Evolutionary conservation across 2,329 filamentous ascomycete species (phyloP).

Genomic region (Aspergillus fumigatiaffinis): DNA sequence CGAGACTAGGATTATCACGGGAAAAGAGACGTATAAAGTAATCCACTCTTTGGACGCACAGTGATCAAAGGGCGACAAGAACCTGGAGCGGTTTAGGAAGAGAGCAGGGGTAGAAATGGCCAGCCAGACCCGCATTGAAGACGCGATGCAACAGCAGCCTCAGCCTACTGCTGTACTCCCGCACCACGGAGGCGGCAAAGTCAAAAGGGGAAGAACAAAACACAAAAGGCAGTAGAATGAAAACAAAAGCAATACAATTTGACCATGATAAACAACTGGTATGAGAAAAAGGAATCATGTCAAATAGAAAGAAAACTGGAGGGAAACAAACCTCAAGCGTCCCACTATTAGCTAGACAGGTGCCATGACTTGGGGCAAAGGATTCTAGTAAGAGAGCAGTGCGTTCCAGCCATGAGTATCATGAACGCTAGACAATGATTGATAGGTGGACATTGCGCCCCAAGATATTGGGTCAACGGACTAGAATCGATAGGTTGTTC

Average conservation of each 20-base stretch:
- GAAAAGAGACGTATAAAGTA: conserved; percentile 3
- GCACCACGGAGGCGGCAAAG: conserved; percentile 11
- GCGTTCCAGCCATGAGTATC: conserved; percentile 13
- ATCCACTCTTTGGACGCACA: conserved; percentile 15
- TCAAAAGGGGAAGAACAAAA: conserved; percentile 4
- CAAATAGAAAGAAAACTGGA: neutral
- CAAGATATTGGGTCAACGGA: conserved; percentile 20
- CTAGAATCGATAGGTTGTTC: conserved; percentile 14
- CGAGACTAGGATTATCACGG: conserved; percentile 9
- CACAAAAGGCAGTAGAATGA: conserved; percentile 1
- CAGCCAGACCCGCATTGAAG: conserved; percentile 11
- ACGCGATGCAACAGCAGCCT: conserved; percentile 19
- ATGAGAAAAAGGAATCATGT: neutral
- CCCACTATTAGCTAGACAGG: neutral
- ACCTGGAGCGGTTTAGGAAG: conserved; percentile 12
- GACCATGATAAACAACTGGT: conserved; percentile 3
- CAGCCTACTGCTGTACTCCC: conserved; percentile 21
- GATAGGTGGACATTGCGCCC: conserved; percentile 19
- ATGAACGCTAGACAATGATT: conserved; percentile 10
- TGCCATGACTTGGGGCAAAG: neutral
- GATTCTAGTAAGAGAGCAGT: conserved; percentile 7
- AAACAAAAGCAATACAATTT: neutral
- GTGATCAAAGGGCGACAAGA: conserved; percentile 10
- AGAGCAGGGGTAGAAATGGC: conserved; percentile 9
- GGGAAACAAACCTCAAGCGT: neutral